phyloP scores from a whole-genome alignment of 169 alveolate species.

The Babesia caballi region DNA sequence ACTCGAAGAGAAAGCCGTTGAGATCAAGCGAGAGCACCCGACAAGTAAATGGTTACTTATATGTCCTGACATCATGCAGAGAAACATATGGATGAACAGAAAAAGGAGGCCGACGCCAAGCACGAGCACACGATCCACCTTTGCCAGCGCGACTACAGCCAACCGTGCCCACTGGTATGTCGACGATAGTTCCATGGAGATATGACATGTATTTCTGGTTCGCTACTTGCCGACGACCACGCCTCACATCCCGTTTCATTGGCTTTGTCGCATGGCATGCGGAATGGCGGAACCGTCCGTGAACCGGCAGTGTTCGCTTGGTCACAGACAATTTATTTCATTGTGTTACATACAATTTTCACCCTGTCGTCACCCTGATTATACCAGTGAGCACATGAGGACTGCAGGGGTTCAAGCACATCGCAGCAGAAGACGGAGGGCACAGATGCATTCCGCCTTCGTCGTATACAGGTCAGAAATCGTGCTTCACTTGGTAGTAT shows the following conservation, averaged over 20 bases:
- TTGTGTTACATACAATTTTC: too few species aligned
- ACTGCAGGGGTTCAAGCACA: constrained; percentile 36
- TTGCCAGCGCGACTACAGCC: constrained; percentile 72
- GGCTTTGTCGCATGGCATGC: too few species aligned
- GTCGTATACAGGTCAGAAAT: constrained; percentile 52
- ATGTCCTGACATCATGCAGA: not conserved
- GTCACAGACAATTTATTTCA: too few species aligned
- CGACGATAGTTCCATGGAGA: not conserved
- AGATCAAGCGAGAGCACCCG: constrained; percentile 4
- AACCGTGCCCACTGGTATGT: constrained; percentile 76
- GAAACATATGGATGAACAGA: not conserved
- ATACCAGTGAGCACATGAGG: not conserved
- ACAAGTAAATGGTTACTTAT: not conserved
- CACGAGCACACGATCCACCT: constrained; percentile 63
- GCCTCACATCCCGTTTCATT: too few species aligned
- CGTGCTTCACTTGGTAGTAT: too few species aligned
- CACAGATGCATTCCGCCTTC: constrained; percentile 32
- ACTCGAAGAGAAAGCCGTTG: constrained; percentile 17
- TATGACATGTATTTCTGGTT: too few species aligned
- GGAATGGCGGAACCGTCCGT: too few species aligned
- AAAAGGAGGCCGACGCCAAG: constrained; percentile 16
- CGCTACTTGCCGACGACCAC: too few species aligned
- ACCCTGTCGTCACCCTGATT: too few species aligned
- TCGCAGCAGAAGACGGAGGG: constrained; percentile 9
- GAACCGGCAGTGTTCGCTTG: too few species aligned